Conservation (phyloP, 306 rosid genomes). For the Vigna trinervia region DNA sequence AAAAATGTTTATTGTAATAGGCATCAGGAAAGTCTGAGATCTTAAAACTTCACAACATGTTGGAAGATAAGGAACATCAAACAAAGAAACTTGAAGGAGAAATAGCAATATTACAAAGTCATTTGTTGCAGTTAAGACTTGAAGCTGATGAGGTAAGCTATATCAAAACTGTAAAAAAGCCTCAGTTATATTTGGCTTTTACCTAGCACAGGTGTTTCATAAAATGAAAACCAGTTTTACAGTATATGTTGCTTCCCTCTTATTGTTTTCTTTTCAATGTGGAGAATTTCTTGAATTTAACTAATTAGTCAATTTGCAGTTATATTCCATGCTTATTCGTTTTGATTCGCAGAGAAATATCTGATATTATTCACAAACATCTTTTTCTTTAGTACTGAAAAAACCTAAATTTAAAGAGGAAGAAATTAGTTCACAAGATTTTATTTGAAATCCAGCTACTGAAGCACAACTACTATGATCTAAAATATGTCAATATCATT, state of each 20-base stretch:
- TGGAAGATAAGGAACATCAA: constrained; percentile 72
- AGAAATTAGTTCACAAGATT: too few relatives aligned
- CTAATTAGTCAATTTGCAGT: not conserved
- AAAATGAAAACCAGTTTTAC: constrained; percentile 30
- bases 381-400: too few relatives aligned
- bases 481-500: not conserved
- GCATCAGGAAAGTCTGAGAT: constrained; percentile 75
- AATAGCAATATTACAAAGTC: constrained; percentile 84
- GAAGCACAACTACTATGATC: not conserved
- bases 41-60: constrained; percentile 65
- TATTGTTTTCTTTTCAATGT: constrained; percentile 24
- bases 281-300: constrained; percentile 21
- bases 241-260: constrained; percentile 27
- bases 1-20: constrained; percentile 54
- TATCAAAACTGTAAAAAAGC: constrained; percentile 9
- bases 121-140: constrained; percentile 81
- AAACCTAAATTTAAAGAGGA: too few relatives aligned
- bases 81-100: constrained; percentile 90
- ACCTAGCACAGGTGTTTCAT: constrained; percentile 20
- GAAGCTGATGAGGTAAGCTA: constrained; percentile 82
- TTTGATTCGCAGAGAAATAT: constrained; percentile 37
- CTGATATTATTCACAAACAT: not conserved
- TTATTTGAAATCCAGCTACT: not conserved
- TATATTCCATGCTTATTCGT: not conserved
- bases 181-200: constrained; percentile 40